These are phyloP conservation scores for Cadophora malorum DNA, from an alignment of 2,329 filamentous ascomycete genomes.

Conservation along the genomic window DNA sequence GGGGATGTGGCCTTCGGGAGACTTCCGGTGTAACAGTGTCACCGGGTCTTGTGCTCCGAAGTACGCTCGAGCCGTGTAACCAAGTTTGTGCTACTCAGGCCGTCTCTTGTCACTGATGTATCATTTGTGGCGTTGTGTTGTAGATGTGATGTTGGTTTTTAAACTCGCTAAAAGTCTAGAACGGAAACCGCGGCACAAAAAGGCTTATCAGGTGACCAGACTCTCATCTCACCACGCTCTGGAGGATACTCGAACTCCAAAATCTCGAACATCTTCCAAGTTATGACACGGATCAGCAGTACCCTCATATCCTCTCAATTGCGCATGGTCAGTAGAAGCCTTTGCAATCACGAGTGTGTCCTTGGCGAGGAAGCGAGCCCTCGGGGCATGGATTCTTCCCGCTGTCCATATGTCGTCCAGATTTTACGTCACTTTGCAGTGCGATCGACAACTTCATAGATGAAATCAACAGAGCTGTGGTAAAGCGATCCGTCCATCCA, in stretches of 20 bases:
- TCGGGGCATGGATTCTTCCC: neutral
- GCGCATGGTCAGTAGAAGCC: too few relatives aligned
- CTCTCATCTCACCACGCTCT: neutral
- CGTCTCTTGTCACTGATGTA: neutral
- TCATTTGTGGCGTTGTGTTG: neutral
- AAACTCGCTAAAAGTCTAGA: neutral
- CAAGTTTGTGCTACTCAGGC: neutral
- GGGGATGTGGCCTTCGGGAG: neutral
- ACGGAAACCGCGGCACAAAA: neutral
- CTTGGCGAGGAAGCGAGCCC: neutral
- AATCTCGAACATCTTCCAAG: too few relatives aligned
- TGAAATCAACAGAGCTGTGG: neutral
- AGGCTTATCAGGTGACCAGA: neutral
- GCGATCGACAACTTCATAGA: neutral
- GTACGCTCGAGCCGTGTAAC: slow-evolving; percentile 12
- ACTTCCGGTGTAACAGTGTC: slow-evolving; percentile 2
- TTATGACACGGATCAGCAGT: too few relatives aligned
- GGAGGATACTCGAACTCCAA: neutral
- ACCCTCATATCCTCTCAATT: too few relatives aligned
- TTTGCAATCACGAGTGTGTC: neutral
- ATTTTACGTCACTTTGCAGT: slow-evolving; percentile 9
- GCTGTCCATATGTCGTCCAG: neutral
- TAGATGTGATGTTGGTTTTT: neutral
- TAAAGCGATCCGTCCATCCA: neutral
- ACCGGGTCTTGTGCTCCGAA: neutral